Conservation (phyloP, 2,329 filamentous ascomycete genomes). For the Botryotinia globosa region DNA sequence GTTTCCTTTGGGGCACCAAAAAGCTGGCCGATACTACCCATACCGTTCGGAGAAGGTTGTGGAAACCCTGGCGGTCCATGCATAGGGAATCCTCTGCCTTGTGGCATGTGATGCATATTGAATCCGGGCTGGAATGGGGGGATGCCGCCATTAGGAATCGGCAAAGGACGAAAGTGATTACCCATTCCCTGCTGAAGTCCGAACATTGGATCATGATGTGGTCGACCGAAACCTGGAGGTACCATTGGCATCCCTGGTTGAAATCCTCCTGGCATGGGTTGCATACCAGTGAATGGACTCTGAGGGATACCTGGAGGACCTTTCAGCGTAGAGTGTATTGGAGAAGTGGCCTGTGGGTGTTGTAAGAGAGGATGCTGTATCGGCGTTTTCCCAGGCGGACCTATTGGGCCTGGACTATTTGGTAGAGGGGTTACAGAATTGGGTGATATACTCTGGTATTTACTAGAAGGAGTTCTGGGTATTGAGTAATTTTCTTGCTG, state of each 20-base stretch:
- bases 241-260: conserved; percentile 45
- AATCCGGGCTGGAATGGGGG: conserved; percentile 55
- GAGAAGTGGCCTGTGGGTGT: conserved; percentile 63
- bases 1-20: conserved; percentile 42
- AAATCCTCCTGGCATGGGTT: conserved; percentile 56
- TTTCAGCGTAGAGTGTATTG: conserved; percentile 55
- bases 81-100: conserved; percentile 43
- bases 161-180: conserved; percentile 54
- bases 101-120: conserved; percentile 57
- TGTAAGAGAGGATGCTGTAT: conserved; percentile 50
- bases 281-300: conserved; percentile 47
- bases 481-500: conserved; percentile 70
- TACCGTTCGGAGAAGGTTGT: conserved; percentile 44
- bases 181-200: conserved; percentile 53
- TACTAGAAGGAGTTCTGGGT: conserved; percentile 61
- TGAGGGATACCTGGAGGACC: conserved; percentile 53
- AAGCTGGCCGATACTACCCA: conserved; percentile 42
- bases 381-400: conserved; percentile 57
- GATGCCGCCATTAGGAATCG: conserved; percentile 47
- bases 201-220: conserved; percentile 52
- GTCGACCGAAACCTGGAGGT: conserved; percentile 45
- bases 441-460: conserved; percentile 58
- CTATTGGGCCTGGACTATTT: conserved; percentile 61
- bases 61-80: conserved; percentile 55
- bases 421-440: conserved; percentile 62